Base-by-base conservation (phyloP, 2,329 filamentous ascomycete species). In the Corynespora cassiicola region DNA sequence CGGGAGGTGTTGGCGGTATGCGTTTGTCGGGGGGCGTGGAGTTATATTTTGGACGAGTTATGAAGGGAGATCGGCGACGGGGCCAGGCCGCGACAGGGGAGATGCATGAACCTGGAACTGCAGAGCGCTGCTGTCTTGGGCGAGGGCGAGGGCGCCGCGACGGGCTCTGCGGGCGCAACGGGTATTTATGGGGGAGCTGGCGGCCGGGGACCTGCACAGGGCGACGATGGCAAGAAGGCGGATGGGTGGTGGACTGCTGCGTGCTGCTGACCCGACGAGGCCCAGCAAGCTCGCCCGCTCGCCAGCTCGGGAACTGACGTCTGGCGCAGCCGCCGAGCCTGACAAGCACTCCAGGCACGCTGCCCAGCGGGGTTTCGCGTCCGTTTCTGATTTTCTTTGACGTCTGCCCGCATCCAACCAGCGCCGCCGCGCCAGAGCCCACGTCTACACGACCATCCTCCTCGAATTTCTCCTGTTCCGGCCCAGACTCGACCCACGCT, bases 391-490 rank as follows among this genome's bases (percentile, higher is more conserved):
- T 32, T 46, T 46, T 49, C 36, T 45, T 33, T 41, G 39, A 43
- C 28, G 45, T 45, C 39, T 41, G 18, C 29, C 47, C 48, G 42
- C 52, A 50, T 36, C 40, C 56, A 48, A 42, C 45, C 49, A 39
- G 16, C 46, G 16, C 31, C n/a, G 21, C 29, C 26, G 25, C 21
- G 36, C n/a, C n/a, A n/a, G n/a, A n/a, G n/a, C n/a, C n/a, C n/a
- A n/a, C n/a, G n/a, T n/a, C n/a, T n/a, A n/a, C n/a, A n/a, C n/a
- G n/a, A n/a, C n/a, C n/a, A n/a, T n/a, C n/a, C n/a, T n/a, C n/a
- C n/a, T n/a, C n/a, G n/a, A n/a, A n/a, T n/a, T n/a, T n/a, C n/a
- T n/a, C n/a, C n/a, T n/a, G n/a, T 33, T 17, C 21, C 25, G 21
- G 36, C 33, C 37, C 23, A 24, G 31, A 22, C n/a, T n/a, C n/a